These are phyloP conservation scores for Clarkia xantiana DNA, from an alignment of 345 rosid species.

Conservation along the genomic window DNA sequence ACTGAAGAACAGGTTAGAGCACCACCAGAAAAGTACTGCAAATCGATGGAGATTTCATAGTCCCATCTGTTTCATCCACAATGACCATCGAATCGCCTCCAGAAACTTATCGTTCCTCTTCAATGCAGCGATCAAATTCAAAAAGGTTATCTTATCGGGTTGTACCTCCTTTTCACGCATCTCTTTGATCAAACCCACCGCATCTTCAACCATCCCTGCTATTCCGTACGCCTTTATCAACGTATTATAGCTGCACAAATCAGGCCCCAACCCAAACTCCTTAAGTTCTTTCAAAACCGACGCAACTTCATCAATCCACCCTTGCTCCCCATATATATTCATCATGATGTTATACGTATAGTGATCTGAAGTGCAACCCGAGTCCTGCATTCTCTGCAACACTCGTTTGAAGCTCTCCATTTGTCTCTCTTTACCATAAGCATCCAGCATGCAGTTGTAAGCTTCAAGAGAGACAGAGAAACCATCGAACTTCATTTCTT, in stretches of 20 bases:
- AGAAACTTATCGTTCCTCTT: constrained; percentile 62
- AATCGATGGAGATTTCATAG: constrained; percentile 11
- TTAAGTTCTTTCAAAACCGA: constrained; percentile 46
- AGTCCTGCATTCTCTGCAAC: constrained; percentile 55
- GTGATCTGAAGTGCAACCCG: constrained; percentile 35
- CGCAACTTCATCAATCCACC: constrained; percentile 69
- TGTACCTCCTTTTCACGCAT: constrained; percentile 56
- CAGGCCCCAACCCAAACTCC: constrained; percentile 52
- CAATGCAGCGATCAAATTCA: constrained; percentile 56
- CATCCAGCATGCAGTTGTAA: constrained; percentile 72
- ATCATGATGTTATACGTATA: constrained; percentile 84
- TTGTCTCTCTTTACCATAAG: constrained; percentile 69
- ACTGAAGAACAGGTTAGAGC: not conserved
- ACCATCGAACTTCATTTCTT: constrained; percentile 70
- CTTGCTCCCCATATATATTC: constrained; percentile 68
- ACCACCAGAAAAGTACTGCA: not conserved
- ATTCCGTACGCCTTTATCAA: constrained; percentile 90
- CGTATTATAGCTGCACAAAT: constrained; percentile 79
- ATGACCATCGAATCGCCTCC: constrained; percentile 88
- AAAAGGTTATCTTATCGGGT: constrained; percentile 68
- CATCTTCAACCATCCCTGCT: constrained; percentile 87
- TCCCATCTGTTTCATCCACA: constrained; percentile 93
- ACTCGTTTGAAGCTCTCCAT: constrained; percentile 59
- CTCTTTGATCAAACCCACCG: constrained; percentile 64
- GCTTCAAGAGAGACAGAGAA: constrained; percentile 85